Evolutionary conservation across 2,329 filamentous ascomycete genomes (phyloP).

Genomic region (Xylaria sp.): DNA sequence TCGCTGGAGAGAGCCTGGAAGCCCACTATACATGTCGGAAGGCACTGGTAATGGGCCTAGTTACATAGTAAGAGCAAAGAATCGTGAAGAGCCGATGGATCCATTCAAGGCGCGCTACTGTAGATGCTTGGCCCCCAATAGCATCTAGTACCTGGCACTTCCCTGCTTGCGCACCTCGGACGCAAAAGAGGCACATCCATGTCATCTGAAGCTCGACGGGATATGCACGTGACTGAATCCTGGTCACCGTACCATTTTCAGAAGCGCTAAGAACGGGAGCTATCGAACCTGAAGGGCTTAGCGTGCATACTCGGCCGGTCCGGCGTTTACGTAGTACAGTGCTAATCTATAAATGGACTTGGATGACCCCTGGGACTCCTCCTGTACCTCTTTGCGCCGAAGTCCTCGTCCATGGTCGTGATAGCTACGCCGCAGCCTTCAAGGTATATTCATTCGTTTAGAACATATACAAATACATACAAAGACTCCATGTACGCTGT

Average conservation of each 20-base stretch:
- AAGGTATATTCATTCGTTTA: too few species aligned
- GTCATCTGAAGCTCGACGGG: neutral
- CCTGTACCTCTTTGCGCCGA: too few species aligned
- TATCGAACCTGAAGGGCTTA: too few species aligned
- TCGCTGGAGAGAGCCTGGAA: neutral
- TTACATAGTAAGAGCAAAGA: neutral
- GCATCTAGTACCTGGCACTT: neutral
- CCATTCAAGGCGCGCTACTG: neutral
- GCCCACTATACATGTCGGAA: neutral
- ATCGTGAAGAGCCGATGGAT: neutral
- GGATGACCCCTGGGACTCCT: too few species aligned
- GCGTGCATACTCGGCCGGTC: too few species aligned
- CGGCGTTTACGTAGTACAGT: too few species aligned
- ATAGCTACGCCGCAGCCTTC: too few species aligned
- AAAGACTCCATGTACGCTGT: too few species aligned
- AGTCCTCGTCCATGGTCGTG: too few species aligned
- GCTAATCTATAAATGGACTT: too few species aligned
- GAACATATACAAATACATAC: too few species aligned
- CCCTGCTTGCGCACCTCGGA: too few species aligned
- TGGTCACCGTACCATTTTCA: neutral
- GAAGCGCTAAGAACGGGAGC: neutral
- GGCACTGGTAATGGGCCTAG: neutral
- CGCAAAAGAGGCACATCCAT: neutral
- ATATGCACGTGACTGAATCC: neutral
- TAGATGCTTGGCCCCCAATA: neutral